These are phyloP conservation scores for Rhizophora apiculata DNA, from an alignment of 345 rosid genomes.

Conservation along the genomic window DNA sequence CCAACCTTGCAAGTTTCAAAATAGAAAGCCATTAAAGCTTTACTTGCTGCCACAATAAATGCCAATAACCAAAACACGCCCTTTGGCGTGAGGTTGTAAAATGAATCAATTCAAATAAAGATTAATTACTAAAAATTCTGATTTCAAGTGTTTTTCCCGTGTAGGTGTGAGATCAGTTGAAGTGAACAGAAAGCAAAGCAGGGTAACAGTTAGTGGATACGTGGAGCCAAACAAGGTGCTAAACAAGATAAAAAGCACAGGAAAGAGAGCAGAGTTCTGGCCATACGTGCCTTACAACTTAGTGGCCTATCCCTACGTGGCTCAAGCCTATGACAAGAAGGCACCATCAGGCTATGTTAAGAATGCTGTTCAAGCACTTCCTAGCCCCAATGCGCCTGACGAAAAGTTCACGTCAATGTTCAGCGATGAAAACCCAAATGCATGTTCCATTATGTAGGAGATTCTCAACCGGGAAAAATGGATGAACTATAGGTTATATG, in stretches of 20 bases:
- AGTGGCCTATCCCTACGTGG: conserved; percentile 47
- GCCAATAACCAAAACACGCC: conserved; percentile 6
- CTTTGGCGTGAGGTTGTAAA: neutral
- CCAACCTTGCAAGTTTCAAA: neutral
- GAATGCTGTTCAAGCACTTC: conserved; percentile 42
- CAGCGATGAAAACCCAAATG: conserved; percentile 53
- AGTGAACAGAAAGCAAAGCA: conserved; percentile 48
- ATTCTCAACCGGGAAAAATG: neutral
- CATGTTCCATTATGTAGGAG: conserved; percentile 48
- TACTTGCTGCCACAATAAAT: conserved; percentile 7
- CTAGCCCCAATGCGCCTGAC: conserved; percentile 29
- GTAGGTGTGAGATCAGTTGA: conserved; percentile 45
- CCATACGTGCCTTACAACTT: conserved; percentile 47
- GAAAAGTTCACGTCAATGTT: conserved; percentile 35
- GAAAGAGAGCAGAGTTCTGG: conserved; percentile 55
- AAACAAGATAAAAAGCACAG: conserved; percentile 37
- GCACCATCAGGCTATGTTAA: conserved; percentile 52
- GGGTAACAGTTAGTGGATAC: conserved; percentile 40
- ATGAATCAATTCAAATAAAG: neutral
- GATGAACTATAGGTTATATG: neutral
- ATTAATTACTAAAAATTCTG: neutral
- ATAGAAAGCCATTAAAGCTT: no score
- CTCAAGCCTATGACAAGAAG: conserved; percentile 50
- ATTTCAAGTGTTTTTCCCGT: neutral
- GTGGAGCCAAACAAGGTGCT: conserved; percentile 53